Evolutionary conservation across 2,329 filamentous ascomycete genomes (phyloP), one percentile per base, ranked within the genome.

Genomic region (Cyphellophora europaea): DNA sequence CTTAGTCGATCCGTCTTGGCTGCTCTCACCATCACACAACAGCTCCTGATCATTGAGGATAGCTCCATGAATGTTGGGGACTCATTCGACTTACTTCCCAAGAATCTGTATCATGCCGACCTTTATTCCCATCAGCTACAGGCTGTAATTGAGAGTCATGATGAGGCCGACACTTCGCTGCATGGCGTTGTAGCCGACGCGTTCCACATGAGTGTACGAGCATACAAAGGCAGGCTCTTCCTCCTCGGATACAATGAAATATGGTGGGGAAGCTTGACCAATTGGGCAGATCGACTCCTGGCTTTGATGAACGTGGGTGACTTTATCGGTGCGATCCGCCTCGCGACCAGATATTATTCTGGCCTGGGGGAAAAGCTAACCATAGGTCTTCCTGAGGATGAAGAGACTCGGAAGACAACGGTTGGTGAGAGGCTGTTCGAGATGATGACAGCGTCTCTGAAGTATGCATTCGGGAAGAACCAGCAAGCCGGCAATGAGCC

Each of bases 221-320:
- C 86, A 3, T 98, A 96, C 62, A 98, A 96, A 58, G 88, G 91
- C 4, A 76, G 89, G 18, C 68, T 95, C 21, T 98, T 98, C 53
- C 64, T 96, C 3, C 69, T 98, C 6, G 88, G 91, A n/a, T 88
- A 89, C 62, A 91, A 89, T 52, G 89, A 96, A 53, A 67, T 95
- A 27, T 85, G 86, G 0, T 84, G 96, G 31, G 91, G 91, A 2
- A 83, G 82, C 4, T 62, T 98, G 19, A 96, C 91, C 1, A 98
- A 98, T 49, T 98, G 91, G 91, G 89, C 91, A 2, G 91, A 98
- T 57, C 73, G 91, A 27, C 66, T 98, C 12, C 78, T 95, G 46
- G 88, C 89, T 0, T 69, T 96, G 48, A 95, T 98, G 84, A 88
- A 96, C 55, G 77, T 87, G 37, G 91, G 91, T n/a, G 87, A 96